phyloP scores from a whole-genome alignment of 2,329 filamentous ascomycete genomes.

The Tolypocladium amazonense region DNA sequence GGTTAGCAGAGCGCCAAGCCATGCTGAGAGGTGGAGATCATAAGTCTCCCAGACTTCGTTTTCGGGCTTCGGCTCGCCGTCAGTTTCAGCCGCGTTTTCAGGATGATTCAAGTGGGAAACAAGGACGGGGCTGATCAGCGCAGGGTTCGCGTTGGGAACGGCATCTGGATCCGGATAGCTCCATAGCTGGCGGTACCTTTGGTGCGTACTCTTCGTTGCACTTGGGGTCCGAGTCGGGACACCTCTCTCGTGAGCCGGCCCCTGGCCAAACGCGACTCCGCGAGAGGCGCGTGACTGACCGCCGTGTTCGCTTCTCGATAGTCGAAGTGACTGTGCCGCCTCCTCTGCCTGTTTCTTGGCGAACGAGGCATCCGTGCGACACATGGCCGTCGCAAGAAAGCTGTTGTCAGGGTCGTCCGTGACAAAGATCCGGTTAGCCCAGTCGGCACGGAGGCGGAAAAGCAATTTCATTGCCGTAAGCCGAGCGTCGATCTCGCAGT shows the following conservation, averaged over 20 bases:
- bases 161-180: constrained; percentile 44
- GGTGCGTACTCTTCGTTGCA: constrained; percentile 19
- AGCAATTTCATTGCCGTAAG: constrained; percentile 67
- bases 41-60: constrained; percentile 20
- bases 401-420: constrained; percentile 60
- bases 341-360: constrained; percentile 42
- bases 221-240: constrained; percentile 30
- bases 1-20: constrained; percentile 68
- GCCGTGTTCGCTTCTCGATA: constrained; percentile 33
- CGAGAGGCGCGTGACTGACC: constrained; percentile 28
- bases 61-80: constrained; percentile 11
- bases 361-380: constrained; percentile 48
- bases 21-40: constrained; percentile 50
- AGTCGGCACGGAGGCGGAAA: constrained; percentile 76
- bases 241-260: constrained; percentile 30
- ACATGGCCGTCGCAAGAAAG: constrained; percentile 60
- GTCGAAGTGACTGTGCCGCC: constrained; percentile 31
- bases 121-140: constrained; percentile 39
- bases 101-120: constrained; percentile 23
- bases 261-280: constrained; percentile 42
- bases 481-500: constrained; percentile 57
- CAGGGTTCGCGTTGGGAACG: constrained; percentile 36
- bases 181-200: constrained; percentile 44
- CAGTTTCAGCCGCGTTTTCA: constrained; percentile 1
- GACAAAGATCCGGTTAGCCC: constrained; percentile 65